Evolutionary conservation across 768 basidiomycete species (phyloP).

Genomic region (Steccherinum ochraceum): DNA sequence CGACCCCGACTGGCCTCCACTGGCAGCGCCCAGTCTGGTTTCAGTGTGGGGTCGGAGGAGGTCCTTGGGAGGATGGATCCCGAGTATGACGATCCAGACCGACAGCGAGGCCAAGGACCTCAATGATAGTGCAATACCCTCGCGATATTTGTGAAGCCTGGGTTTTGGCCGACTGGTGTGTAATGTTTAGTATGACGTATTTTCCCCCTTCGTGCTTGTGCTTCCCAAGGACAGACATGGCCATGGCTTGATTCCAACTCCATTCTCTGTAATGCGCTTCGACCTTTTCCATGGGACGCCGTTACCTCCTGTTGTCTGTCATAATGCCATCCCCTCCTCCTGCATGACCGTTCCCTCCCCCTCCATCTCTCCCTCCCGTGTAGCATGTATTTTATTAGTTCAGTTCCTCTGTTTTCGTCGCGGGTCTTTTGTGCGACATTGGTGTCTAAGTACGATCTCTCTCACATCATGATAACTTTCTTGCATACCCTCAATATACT

Average conservation of each 20-base stretch:
- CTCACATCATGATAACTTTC: neutral
- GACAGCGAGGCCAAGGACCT: neutral
- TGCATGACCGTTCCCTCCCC: neutral
- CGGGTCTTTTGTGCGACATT: too few species aligned
- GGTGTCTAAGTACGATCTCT: neutral
- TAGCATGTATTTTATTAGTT: neutral
- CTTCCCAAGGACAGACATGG: neutral
- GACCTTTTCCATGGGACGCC: neutral
- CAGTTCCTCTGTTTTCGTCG: neutral
- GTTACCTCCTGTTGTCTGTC: neutral
- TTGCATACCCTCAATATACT: neutral
- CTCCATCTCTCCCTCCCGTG: neutral
- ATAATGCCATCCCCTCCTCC: neutral
- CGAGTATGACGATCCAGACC: slow-evolving; percentile 19
- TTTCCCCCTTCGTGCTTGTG: neutral
- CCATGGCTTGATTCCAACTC: neutral
- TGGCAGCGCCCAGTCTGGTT: slow-evolving; percentile 29
- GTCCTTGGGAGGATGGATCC: slow-evolving; percentile 51
- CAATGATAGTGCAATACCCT: neutral
- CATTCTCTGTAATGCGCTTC: neutral
- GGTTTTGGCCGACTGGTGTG: too few species aligned
- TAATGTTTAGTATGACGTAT: neutral
- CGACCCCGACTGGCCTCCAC: slow-evolving; percentile 25
- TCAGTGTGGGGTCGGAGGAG: slow-evolving; percentile 40
- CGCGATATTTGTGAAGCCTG: too few species aligned